A percentile compares a stretch with the other conserved stretches of the same genome.
phyloP scores from a whole-genome alignment of 495 filamentous ascomycete species.

The Xylaria bambusicola region DNA sequence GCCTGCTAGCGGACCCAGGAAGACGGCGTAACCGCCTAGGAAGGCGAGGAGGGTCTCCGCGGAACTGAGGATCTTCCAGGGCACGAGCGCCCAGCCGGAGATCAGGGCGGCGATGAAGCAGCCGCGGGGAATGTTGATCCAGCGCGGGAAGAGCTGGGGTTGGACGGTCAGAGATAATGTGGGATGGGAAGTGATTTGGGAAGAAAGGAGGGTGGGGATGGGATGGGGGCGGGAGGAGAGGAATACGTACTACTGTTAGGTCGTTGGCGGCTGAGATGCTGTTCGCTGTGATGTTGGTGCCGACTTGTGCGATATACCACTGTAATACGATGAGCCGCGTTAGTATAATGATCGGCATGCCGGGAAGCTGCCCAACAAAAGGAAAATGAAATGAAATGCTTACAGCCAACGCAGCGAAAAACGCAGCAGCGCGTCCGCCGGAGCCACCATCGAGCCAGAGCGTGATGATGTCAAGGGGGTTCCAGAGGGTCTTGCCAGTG shows the following conservation, averaged over 20 bases:
- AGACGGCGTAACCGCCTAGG: constrained; percentile 64
- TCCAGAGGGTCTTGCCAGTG: constrained; percentile 58
- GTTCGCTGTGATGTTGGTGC: constrained; percentile 64
- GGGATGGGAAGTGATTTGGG: too few species aligned
- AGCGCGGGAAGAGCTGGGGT: constrained; percentile 50
- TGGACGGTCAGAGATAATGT: background rate
- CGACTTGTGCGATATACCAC: constrained; percentile 56
- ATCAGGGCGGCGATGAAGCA: constrained; percentile 55
- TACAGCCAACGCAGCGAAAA: constrained; percentile 54
- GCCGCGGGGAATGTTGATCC: constrained; percentile 60
- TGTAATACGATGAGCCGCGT: background rate
- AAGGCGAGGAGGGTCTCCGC: constrained; percentile 61
- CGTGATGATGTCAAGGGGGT: constrained; percentile 54
- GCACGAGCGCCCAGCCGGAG: constrained; percentile 57
- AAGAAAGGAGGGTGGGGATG: background rate
- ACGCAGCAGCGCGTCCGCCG: constrained; percentile 54
- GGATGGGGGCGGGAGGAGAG: background rate
- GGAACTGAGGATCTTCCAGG: constrained; percentile 64
- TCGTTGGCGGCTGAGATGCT: constrained; percentile 61
- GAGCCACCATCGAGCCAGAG: constrained; percentile 47
- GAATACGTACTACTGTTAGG: constrained; percentile 41
- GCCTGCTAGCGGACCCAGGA: constrained; percentile 68
- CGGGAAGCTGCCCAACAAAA: too few species aligned
- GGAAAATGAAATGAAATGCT: background rate
- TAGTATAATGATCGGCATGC: too few species aligned